Evolutionary conservation across 306 rosid species (phyloP).

Genomic region (Betula pendula): DNA sequence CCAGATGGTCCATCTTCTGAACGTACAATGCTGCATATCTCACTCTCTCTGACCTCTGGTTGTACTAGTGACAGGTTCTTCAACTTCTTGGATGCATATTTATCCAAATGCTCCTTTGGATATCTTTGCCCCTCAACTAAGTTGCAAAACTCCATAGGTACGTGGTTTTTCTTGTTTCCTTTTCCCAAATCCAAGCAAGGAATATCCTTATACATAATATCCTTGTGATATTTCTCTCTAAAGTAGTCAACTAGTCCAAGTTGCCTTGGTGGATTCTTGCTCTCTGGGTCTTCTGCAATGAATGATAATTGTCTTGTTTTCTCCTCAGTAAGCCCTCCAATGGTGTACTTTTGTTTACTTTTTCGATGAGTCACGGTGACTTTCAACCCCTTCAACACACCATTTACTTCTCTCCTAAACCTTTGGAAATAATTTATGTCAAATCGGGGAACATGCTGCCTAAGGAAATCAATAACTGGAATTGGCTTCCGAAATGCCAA

Average conservation of each 20-base stretch:
- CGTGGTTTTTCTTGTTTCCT: constrained; percentile 46
- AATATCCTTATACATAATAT: constrained; percentile 49
- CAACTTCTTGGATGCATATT: constrained; percentile 34
- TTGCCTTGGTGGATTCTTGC: constrained; percentile 35
- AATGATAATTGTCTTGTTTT: constrained; percentile 49
- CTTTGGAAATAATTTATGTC: constrained; percentile 31
- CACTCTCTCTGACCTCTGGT: constrained; percentile 42
- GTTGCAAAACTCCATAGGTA: constrained; percentile 79
- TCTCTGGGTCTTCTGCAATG: constrained; percentile 35
- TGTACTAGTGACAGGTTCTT: constrained; percentile 44
- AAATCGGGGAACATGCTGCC: constrained; percentile 37
- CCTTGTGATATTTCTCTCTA: constrained; percentile 48
- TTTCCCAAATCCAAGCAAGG: constrained; percentile 68
- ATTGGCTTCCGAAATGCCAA: constrained; percentile 57
- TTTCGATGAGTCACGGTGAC: constrained; percentile 70
- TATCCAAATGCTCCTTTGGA: constrained; percentile 55
- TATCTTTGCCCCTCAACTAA: constrained; percentile 69
- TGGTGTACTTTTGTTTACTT: constrained; percentile 49
- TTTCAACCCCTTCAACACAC: constrained; percentile 46
- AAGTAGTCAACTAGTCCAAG: constrained; percentile 52
- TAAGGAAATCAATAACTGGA: constrained; percentile 58
- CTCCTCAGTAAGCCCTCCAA: constrained; percentile 40
- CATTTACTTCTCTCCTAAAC: constrained; percentile 37
- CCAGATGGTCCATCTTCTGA: constrained; percentile 73
- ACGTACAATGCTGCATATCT: constrained; percentile 50